Conservation (phyloP, 495 filamentous ascomycete genomes). For the Ramalina peruviana region DNA sequence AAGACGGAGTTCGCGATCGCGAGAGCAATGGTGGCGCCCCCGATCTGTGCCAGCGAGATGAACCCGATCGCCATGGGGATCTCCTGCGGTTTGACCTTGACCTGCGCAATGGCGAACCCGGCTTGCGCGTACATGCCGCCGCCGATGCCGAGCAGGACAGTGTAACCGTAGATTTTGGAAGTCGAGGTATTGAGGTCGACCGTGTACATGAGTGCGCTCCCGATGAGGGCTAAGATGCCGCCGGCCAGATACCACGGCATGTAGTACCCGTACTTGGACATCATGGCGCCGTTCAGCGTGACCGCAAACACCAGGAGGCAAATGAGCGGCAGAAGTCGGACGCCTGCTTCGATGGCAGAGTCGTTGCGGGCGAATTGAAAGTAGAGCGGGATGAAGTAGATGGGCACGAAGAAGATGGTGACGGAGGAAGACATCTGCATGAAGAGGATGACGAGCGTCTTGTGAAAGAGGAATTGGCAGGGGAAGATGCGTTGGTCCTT, state of each 20-base stretch:
- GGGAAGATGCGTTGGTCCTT: constrained; percentile 37
- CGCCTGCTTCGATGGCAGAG: constrained; percentile 32
- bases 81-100: constrained; percentile 26
- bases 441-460: constrained; percentile 32
- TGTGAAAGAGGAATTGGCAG: constrained; percentile 31
- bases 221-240: constrained; percentile 34
- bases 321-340: constrained; percentile 46
- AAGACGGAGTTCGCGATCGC: constrained; percentile 45
- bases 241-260: constrained; percentile 43
- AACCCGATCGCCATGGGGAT: constrained; percentile 34
- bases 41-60: constrained; percentile 39
- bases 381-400: constrained; percentile 44
- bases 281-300: constrained; percentile 35
- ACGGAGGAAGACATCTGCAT: constrained; percentile 20
- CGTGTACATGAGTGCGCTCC: constrained; percentile 36
- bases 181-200: constrained; percentile 22
- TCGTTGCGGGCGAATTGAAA: constrained; percentile 45
- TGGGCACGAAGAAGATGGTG: constrained; percentile 21
- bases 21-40: constrained; percentile 37
- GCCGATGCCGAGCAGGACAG: constrained; percentile 28
- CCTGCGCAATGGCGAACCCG: constrained; percentile 39
- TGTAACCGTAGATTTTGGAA: constrained; percentile 35
- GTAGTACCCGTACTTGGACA: constrained; percentile 39
- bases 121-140: constrained; percentile 37
- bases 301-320: constrained; percentile 31